These are phyloP conservation scores for Diutina neorugosa DNA, from an alignment of 1,139 yeast genomes.

Conservation along the genomic window DNA sequence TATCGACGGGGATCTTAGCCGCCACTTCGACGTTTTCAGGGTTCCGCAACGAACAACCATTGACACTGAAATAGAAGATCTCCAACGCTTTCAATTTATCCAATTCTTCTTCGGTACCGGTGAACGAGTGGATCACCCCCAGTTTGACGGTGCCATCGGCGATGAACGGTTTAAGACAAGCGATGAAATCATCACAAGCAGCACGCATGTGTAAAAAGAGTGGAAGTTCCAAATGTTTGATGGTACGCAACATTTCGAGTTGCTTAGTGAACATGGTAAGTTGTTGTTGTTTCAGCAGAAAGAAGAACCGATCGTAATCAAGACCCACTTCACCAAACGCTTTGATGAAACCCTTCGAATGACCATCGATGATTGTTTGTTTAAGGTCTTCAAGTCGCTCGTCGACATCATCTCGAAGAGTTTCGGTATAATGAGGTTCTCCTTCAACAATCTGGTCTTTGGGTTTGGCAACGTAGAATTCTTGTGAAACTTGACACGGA, in stretches of 20 bases:
- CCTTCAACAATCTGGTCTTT: neutral
- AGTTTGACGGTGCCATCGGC: conserved; percentile 31
- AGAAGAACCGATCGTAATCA: conserved; percentile 83
- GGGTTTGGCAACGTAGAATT: conserved; percentile 18
- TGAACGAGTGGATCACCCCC: conserved; percentile 89
- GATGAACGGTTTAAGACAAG: conserved; percentile 45
- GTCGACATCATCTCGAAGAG: conserved; percentile 14
- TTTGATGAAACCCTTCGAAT: conserved; percentile 36
- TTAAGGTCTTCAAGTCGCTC: conserved; percentile 37
- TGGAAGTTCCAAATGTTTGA: conserved; percentile 45
- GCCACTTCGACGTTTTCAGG: conserved; percentile 64
- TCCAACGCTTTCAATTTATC: conserved; percentile 41
- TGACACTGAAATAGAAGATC: conserved; percentile 61
- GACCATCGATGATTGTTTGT: conserved; percentile 37
- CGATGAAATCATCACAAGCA: conserved; percentile 71
- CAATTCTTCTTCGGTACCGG: conserved; percentile 65
- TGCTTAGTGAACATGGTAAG: conserved; percentile 56
- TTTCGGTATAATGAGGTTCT: conserved; percentile 11
- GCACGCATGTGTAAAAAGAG: conserved; percentile 82
- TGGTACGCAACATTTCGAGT: conserved; percentile 44
- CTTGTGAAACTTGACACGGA: conserved; percentile 76
- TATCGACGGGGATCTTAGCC: conserved; percentile 49
- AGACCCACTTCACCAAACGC: conserved; percentile 92
- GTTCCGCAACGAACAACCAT: conserved; percentile 85
- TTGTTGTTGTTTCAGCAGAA: conserved; percentile 60